These are phyloP conservation scores for Capsicum baccatum DNA, from an alignment of 257 asterid species.

Conservation along the genomic window DNA sequence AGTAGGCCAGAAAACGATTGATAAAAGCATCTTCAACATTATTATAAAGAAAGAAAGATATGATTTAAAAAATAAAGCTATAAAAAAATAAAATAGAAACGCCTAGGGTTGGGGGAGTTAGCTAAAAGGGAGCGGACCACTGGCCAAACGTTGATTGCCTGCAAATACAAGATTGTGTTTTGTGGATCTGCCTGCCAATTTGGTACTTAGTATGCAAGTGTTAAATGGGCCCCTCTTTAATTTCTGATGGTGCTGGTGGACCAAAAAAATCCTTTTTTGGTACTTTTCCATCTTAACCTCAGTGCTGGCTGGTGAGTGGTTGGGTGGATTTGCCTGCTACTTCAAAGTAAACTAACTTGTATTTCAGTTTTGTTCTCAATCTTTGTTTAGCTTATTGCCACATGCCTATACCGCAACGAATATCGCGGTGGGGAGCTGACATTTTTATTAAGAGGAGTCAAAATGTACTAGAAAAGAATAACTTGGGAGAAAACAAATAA, in stretches of 20 bases:
- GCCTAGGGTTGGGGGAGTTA: background rate
- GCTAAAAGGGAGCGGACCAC: background rate
- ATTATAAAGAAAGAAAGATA: background rate
- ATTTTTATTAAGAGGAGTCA: too few relatives aligned
- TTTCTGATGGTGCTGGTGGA: background rate
- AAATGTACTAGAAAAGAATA: too few relatives aligned
- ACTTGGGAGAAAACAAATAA: background rate
- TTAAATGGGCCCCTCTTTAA: background rate
- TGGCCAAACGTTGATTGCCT: conserved; percentile 8
- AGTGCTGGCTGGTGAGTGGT: background rate
- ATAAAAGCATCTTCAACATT: background rate
- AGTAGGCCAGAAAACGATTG: background rate
- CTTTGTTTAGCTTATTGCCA: background rate
- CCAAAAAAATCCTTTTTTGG: background rate
- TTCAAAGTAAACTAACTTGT: background rate
- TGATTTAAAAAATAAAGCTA: background rate
- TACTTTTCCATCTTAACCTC: background rate
- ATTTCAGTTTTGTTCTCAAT: background rate
- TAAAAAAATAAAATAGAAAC: background rate
- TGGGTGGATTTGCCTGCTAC: background rate
- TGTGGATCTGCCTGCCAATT: background rate
- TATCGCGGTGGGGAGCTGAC: too few relatives aligned
- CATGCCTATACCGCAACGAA: too few relatives aligned
- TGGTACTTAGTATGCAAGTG: background rate
- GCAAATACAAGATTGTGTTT: background rate